Conservation (phyloP, 768 basidiomycete species). For the Kwoniella dendrophila region DNA sequence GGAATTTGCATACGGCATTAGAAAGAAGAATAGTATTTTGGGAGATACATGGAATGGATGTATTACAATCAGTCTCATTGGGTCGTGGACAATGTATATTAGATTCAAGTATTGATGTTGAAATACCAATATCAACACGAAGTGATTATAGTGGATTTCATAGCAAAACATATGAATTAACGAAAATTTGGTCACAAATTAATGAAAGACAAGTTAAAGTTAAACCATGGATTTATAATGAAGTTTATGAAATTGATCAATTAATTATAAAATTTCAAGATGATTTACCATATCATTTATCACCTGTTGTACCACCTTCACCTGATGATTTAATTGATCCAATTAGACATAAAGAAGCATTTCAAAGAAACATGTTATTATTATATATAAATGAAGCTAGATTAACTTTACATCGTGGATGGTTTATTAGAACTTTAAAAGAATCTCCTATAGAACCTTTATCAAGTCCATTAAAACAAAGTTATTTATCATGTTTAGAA, state of each 20-base stretch:
- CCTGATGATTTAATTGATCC: constrained; percentile 23
- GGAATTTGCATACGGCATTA: constrained; percentile 15
- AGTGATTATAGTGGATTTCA: constrained; percentile 18
- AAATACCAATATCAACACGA: constrained; percentile 19
- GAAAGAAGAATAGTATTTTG: constrained; percentile 31
- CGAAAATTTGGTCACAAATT: constrained; percentile 29
- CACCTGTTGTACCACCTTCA: constrained; percentile 18
- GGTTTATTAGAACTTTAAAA: constrained; percentile 21
- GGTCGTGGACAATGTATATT: constrained; percentile 29
- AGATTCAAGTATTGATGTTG: constrained; percentile 23
- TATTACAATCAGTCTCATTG: constrained; percentile 21
- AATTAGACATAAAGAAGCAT: constrained; percentile 9
- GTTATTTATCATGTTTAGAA: constrained; percentile 17
- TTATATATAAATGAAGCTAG: constrained; percentile 30
- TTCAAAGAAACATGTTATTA: constrained; percentile 25
- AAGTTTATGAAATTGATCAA: constrained; percentile 22
- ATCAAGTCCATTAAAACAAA: constrained; percentile 11
- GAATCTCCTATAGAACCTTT: constrained; percentile 22
- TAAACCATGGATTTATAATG: constrained; percentile 22
- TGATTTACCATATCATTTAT: constrained; percentile 22
- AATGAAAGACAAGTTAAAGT: constrained; percentile 28
- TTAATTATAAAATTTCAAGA: constrained; percentile 17
- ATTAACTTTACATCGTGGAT: constrained; percentile 21
- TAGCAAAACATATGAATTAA: constrained; percentile 19
- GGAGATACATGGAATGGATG: constrained; percentile 32